Base-by-base conservation (phyloP, 768 basidiomycete genomes). In the Botryobasidium botryosum region DNA sequence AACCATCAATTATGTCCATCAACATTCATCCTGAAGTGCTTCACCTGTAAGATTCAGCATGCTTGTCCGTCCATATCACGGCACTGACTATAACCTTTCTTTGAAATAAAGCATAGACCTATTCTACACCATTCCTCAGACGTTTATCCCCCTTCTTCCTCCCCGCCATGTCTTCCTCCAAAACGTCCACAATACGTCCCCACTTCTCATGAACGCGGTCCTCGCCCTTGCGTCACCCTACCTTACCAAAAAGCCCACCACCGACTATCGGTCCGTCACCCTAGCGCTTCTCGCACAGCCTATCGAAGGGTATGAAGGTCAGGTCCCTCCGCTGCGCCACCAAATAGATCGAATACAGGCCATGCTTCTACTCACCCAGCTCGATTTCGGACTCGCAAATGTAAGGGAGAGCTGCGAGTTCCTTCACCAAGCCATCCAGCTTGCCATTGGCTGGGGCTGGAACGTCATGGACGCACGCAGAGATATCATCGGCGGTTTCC, bases 111-210 rank as follows among this genome's bases (percentile, higher is more conserved):
- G 40, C 25, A 31, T 42, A 13, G 40, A 42, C 26, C 13, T 29
- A 8, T 42, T 27, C 28, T 42, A 26, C 29, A 8, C 40, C 24
- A 42, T 42, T 24, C 40, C 40, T 21, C 40, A 42, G 25, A 24
- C 26, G 8, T 42, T 26, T 29, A 28, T 42, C 27, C 40, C 40
- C 20, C 13, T 42, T 13, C 26, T 42, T 12, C 40, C 40, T 31
- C 8, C 8, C 10, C 10, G 24, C 13, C 8, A 25, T 8, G 28
- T 15, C 8, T 42, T 42, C 27, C 23, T 42, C 27, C 15, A 10
- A 8, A 28, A 42, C 12, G 13, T 42, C 24, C 12, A 21, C 23
- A 8, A 29, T 13, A 21, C 25, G 8, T 12, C 23, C 28, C 40
- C 40, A 7, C 26, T 42, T 8, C 28, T 42, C 8, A 8, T 24